A percentile compares a stretch with the other conserved stretches of the same genome.
phyloP scores from a whole-genome alignment of 495 filamentous ascomycete genomes.

The Lophiostoma macrostomum region DNA sequence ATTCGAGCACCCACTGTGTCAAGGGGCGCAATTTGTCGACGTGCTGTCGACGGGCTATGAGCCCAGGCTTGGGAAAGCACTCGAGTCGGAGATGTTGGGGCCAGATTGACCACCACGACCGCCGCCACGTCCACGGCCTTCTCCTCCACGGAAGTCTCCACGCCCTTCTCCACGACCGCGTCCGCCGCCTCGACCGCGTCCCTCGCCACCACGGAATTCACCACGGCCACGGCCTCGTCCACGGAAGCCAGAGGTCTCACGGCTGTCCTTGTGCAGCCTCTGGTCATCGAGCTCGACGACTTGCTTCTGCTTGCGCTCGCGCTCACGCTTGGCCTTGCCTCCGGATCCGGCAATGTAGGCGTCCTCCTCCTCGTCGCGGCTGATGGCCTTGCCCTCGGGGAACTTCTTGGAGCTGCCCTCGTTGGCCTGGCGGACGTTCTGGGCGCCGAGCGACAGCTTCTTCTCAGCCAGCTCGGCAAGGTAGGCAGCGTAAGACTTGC shows the following conservation, averaged over 20 bases:
- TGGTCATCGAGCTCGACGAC: conserved; percentile 80
- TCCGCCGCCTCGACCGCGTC: conserved; percentile 41
- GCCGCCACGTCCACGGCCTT: conserved; percentile 35
- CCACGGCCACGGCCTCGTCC: conserved; percentile 40
- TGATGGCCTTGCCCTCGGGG: conserved; percentile 75
- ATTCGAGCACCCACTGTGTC: not conserved
- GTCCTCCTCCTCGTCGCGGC: conserved; percentile 67
- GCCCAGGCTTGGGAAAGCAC: conserved; percentile 73
- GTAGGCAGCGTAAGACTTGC: conserved; percentile 83
- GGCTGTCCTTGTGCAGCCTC: conserved; percentile 45
- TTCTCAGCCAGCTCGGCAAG: conserved; percentile 82
- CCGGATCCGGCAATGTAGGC: conserved; percentile 67
- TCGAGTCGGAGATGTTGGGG: conserved; percentile 62
- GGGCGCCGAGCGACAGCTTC: conserved; percentile 62
- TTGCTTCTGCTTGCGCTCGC: conserved; percentile 90
- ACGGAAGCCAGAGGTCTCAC: conserved; percentile 48
- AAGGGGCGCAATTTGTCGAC: conserved; percentile 4
- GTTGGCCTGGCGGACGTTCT: conserved; percentile 80
- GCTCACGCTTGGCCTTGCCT: conserved; percentile 81
- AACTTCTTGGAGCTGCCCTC: conserved; percentile 92
- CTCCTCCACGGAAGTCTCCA: conserved; percentile 28
- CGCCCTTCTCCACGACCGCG: conserved; percentile 38
- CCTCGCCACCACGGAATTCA: conserved; percentile 40
- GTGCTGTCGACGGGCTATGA: conserved; percentile 20
- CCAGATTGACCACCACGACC: conserved; percentile 25